A percentile compares a stretch with the other conserved stretches of the same genome.
Evolutionary conservation across 2,329 filamentous ascomycete species (phyloP).

Genomic region (Beauveria asiatica): DNA sequence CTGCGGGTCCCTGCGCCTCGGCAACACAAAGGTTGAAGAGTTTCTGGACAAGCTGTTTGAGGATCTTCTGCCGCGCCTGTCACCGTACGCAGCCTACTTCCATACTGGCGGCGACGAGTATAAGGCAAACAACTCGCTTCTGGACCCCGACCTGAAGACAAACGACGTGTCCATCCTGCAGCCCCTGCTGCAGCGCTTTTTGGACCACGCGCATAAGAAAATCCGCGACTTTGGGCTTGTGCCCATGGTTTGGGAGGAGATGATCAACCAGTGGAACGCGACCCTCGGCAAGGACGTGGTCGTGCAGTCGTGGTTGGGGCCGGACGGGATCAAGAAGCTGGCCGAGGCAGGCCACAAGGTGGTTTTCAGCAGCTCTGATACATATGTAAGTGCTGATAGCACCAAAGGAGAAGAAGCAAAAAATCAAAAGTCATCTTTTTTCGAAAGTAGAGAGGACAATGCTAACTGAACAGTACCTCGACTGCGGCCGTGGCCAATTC

Average conservation of each 20-base stretch:
- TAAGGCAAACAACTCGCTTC: conserved; percentile 63
- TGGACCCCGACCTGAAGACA: conserved; percentile 64
- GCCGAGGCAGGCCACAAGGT: conserved; percentile 59
- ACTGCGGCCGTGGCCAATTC: conserved; percentile 76
- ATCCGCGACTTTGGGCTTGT: conserved; percentile 56
- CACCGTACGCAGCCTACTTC: conserved; percentile 65
- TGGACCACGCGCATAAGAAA: conserved; percentile 60
- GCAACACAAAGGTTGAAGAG: conserved; percentile 57
- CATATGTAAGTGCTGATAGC: conserved; percentile 48
- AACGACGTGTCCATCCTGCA: conserved; percentile 57
- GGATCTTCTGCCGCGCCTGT: conserved; percentile 67
- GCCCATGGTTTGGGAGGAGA: conserved; percentile 84
- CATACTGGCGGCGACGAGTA: conserved; percentile 86
- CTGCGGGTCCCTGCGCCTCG: conserved; percentile 67
- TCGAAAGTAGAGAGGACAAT: neutral
- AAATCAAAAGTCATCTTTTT: neutral
- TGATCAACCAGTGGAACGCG: conserved; percentile 70
- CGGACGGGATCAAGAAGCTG: conserved; percentile 50
- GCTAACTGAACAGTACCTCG: conserved; percentile 54
- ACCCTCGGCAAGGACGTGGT: conserved; percentile 62
- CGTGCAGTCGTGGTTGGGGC: conserved; percentile 70
- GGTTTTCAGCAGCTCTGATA: conserved; percentile 68
- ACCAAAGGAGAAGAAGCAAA: neutral
- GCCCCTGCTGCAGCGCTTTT: conserved; percentile 70
- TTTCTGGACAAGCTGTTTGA: conserved; percentile 66